Evolutionary conservation across 805 yeast genomes (phyloP), one percentile per base, ranked within the genome.

Genomic region (Kodamaea neixiangensis): DNA sequence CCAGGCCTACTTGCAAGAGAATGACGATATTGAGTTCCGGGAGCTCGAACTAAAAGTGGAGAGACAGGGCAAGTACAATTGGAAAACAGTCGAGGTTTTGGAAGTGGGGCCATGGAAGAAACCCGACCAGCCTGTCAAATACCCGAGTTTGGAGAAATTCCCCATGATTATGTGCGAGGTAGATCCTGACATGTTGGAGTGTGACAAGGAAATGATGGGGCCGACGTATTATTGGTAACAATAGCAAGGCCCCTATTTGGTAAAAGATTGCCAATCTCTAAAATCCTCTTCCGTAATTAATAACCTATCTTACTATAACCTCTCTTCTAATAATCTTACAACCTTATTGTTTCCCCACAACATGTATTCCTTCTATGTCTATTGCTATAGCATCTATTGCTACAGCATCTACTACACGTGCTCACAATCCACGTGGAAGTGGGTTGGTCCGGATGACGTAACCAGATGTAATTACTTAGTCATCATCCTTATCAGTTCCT

Each of bases 111-210:
- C 48, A 37, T 56, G 57, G 57, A 29, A 45, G 15, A 21, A 21
- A 7, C 44, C 48, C 7, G 44, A 44, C 5, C 47, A 21, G n/a
- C 33, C 45, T 5, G 31, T 48, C 11, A n/a, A 22, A 44, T 21
- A 48, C 7, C 39, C 46, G n/a, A 34, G 44, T 6, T n/a, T 41
- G 15, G 44, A 21, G 15, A 29, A 49, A 9, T 43, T 42, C n/a
- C 66, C 65, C 6, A 41, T 58, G 15, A 35, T 60, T 25, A 41
- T 48, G 17, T 63, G 67, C 46, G 60, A 57, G 10, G 57, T 61
- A 3, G 65, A 63, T 42, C 58, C 56, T 3, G 14, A 29, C 7
- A 13, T 40, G 7, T 44, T 60, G 38, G 22, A 17, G 31, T 60
- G 64, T 43, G 55, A 49, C 7, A 22, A 33, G 22, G 39, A 44